Base-by-base conservation (phyloP, 495 filamentous ascomycete genomes). In the Aspergillus biplanus region DNA sequence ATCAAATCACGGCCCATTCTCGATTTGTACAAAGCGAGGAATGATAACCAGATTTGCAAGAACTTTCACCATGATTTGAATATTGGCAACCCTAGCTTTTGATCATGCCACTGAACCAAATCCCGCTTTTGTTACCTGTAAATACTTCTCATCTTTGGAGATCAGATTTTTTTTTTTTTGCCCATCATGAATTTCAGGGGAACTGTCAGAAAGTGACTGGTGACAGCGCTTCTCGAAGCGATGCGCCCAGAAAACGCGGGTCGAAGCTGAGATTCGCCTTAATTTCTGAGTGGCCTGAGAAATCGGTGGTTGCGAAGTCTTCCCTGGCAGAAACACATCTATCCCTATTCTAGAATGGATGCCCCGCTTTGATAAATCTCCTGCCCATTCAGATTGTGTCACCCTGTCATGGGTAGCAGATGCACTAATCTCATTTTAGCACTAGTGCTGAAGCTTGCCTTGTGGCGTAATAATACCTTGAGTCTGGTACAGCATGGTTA, bases 371-470 rank as follows among this genome's bases (percentile, higher is more conserved):
- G 58, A 33, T 44, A 7, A 34, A 31, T 50, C 12, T 60, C 48
- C 56, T 12, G 44, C 47, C 56, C 57, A 67, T 32, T 67, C 55
- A 59, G 31, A 39, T 57, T 44, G 52, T 48, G 52, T 63, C 44
- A 63, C 27, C 18, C 7, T 31, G 21, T 6, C 13, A 15, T 31
- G 35, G 35, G 44, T 55, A 50, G 50, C 59, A 33, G 27, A 7
- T 34, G 48, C 7, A 32, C 61, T 59, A 59, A 32, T 5, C 56
- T 8, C 1, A 9, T 47, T 48, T 1, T 0, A 47, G 56, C 18
- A 27, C 42, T 64, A 64, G 62, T 27, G 0, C 16, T 13, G 50
- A 55, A 61, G 59, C 59, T 61, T 61, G 39, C 49, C 37, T 21
- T 46, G 7, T 8, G 21, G 50, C 18, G 39, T 16, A 7, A 53